These are phyloP conservation scores for Rheum nobile DNA, from an alignment of 148 eudicot genomes.

Conservation along the genomic window DNA sequence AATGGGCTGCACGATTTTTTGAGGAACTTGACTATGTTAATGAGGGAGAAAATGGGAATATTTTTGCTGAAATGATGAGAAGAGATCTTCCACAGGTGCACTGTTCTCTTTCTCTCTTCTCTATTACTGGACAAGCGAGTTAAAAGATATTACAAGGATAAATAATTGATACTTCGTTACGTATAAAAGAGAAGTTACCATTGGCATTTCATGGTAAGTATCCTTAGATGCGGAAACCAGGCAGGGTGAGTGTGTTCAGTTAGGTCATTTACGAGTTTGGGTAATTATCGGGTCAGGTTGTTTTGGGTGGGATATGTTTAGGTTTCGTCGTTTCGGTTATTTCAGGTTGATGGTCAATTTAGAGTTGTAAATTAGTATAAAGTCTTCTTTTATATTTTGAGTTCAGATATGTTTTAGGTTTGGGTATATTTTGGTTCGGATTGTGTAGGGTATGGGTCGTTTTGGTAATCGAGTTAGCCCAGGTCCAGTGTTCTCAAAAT, in stretches of 20 bases:
- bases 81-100: conserved; percentile 94
- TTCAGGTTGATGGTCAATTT: background rate
- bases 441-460: too few relatives aligned
- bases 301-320: background rate
- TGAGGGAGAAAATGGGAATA: conserved; percentile 95
- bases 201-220: background rate
- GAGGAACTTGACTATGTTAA: conserved; percentile 97
- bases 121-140: background rate
- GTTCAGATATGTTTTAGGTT: too few relatives aligned
- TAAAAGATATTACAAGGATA: background rate
- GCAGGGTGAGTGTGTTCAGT: background rate
- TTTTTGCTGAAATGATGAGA: conserved; percentile 95
- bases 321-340: background rate
- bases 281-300: background rate
- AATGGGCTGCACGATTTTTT: conserved; percentile 99
- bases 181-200: background rate
- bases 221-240: background rate
- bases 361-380: background rate
- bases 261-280: background rate
- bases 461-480: background rate
- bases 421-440: too few relatives aligned
- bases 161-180: background rate
- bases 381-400: too few relatives aligned
- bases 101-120: background rate
- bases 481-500: background rate